A percentile compares a stretch with the other conserved stretches of the same genome.
Conservation (phyloP, 257 asterid genomes). For the Nicotiana tomentosiformis region DNA sequence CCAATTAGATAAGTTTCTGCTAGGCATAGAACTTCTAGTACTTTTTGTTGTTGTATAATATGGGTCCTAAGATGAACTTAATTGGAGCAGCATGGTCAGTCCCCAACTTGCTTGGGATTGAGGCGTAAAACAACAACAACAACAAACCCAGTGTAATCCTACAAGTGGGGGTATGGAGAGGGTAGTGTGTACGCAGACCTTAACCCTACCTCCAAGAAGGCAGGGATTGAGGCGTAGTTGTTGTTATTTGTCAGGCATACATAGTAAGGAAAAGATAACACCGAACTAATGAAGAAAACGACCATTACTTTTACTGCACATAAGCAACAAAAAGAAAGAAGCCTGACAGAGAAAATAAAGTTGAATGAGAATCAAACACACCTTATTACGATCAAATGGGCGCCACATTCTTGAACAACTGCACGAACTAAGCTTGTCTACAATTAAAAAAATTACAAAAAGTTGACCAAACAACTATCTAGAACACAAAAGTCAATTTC, state of each 20-base stretch:
- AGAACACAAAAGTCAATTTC: background rate
- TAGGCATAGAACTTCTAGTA: background rate
- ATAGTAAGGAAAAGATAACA: background rate
- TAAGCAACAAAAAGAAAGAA: background rate
- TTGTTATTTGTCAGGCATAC: background rate
- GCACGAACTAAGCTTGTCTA: slow-evolving; percentile 99
- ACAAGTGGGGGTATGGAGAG: no score
- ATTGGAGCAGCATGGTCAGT: background rate
- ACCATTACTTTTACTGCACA: background rate
- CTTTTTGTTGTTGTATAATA: background rate
- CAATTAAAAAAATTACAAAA: slow-evolving; percentile 11
- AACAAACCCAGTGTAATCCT: no score
- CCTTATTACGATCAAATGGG: slow-evolving; percentile 77
- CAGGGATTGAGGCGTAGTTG: background rate
- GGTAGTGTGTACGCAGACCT: no score
- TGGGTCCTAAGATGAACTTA: background rate
- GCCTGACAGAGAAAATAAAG: background rate
- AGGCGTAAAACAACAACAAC: no score
- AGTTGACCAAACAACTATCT: background rate
- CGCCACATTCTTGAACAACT: slow-evolving; percentile 82
- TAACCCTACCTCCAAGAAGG: no score
- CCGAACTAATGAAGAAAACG: background rate
- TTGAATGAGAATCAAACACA: slow-evolving; percentile 15
- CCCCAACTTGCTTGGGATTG: background rate
- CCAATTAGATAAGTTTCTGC: background rate